Evolutionary conservation across 2,329 filamentous ascomycete genomes (phyloP).

Genomic region (Fusarium newnesense): DNA sequence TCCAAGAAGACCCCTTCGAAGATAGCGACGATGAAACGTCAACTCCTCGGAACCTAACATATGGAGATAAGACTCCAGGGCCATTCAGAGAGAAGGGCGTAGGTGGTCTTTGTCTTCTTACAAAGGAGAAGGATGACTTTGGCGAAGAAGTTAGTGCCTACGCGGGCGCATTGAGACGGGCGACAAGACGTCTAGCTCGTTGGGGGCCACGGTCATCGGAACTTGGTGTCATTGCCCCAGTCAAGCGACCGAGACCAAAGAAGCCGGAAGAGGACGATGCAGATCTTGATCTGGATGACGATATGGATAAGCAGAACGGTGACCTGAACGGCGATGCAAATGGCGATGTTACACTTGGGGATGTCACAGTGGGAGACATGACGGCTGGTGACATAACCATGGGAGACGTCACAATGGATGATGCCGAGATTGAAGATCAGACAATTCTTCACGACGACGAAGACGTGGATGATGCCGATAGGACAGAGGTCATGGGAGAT

Average conservation of each 20-base stretch:
- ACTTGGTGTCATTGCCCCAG: slow-evolving; percentile 58
- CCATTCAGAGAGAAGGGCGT: slow-evolving; percentile 67
- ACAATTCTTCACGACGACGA: slow-evolving; percentile 54
- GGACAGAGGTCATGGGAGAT: slow-evolving; percentile 52
- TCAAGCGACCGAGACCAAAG: slow-evolving; percentile 54
- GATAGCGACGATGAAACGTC: slow-evolving; percentile 71
- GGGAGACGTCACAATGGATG: slow-evolving; percentile 60
- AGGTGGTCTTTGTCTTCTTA: slow-evolving; percentile 71
- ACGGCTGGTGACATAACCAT: slow-evolving; percentile 41
- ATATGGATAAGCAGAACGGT: slow-evolving; percentile 37
- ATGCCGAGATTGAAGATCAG: slow-evolving; percentile 63
- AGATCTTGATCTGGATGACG: slow-evolving; percentile 43
- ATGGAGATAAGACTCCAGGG: slow-evolving; percentile 45
- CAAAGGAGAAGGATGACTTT: slow-evolving; percentile 74
- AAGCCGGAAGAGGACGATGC: slow-evolving; percentile 38
- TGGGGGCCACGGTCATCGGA: slow-evolving; percentile 67
- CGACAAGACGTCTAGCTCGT: slow-evolving; percentile 72
- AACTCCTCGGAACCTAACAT: slow-evolving; percentile 47
- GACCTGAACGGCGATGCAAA: slow-evolving; percentile 36
- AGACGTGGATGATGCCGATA: slow-evolving; percentile 57
- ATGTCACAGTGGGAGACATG: slow-evolving; percentile 47
- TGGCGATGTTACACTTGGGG: slow-evolving; percentile 57
- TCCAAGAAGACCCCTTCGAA: slow-evolving; percentile 65
- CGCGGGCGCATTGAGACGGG: slow-evolving; percentile 72
- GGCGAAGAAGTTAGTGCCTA: slow-evolving; percentile 79